Base-by-base conservation (phyloP, 1,139 yeast genomes). In the Scheffersomyces lignicola region DNA sequence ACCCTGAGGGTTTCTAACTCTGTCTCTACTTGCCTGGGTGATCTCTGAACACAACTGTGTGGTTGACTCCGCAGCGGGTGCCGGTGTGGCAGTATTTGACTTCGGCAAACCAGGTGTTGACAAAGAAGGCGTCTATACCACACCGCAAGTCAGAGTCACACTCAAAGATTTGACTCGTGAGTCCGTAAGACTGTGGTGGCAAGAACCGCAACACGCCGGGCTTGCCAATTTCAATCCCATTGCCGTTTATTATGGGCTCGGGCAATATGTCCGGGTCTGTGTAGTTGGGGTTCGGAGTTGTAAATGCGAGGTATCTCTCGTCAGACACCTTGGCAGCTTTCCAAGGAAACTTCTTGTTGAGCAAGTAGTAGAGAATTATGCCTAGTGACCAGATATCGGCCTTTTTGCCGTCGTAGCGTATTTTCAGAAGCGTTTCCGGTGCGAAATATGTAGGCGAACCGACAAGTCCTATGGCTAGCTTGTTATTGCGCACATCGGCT, bases 381-480 rank as follows among this genome's bases (percentile, higher is more conserved):
- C 75, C 80, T 25, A 73, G 40, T 0, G 79, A 66, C 82, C 82
- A 76, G 8, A 72, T 48, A 43, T 76, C 81, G 5, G 63, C 60
- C 22, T 51, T 52, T 32, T 48, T 52, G 0, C 78, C 76, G 37
- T 65, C 58, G 45, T 76, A 76, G 10, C 45, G 48, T 8, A 75
- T 44, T 10, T 35, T 37, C 11, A 49, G 39, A 29, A 59, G 60
- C 13, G 71, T 62, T 47, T 76, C 82, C 0, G 82, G 81, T 0
- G 80, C 76, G 20, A 63, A 58, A 43, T 63, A 73, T 8, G 52
- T 45, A 18, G 58, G 62, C 2, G 79, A 69, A 0, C 82, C 82
- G 3, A 72, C 78, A n/a, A 74, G 44, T 0, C 82, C 82, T 14
- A 57, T 46, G 0, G 71, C 60, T 41, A 41, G 33, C 8, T 42